Percentiles rank a stretch among this genome's conserved stretches.
Evolutionary conservation across 768 basidiomycete species (phyloP).

Genomic region (Lactarius tabidus): DNA sequence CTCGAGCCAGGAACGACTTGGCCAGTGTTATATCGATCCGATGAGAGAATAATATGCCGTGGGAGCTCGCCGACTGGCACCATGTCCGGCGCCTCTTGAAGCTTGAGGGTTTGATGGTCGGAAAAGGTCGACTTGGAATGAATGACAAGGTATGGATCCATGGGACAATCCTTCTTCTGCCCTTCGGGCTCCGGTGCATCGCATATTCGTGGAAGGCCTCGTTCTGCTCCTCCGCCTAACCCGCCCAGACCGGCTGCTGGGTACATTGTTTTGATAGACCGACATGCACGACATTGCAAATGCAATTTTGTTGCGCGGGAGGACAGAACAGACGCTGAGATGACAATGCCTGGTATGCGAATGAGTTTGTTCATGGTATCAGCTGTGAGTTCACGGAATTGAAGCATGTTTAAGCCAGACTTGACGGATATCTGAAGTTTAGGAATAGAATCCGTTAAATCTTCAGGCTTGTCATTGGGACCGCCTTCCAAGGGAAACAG

Average conservation of each 20-base stretch:
- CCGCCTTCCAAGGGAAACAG: conserved; percentile 72
- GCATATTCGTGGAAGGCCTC: conserved; percentile 82
- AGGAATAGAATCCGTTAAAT: conserved; percentile 45
- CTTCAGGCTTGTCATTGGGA: conserved; percentile 43
- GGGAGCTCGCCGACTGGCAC: conserved; percentile 98
- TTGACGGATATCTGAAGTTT: conserved; percentile 84
- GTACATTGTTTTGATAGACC: conserved; percentile 71
- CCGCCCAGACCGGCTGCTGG: conserved; percentile 80
- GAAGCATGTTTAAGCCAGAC: conserved; percentile 89
- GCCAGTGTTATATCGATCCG: conserved; percentile 87
- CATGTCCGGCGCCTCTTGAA: conserved; percentile 99
- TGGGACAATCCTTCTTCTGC: conserved; percentile 90
- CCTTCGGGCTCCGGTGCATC: conserved; percentile 75
- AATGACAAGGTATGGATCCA: conserved; percentile 94
- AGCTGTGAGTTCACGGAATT: conserved; percentile 91
- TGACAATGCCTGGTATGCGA: conserved; percentile 95
- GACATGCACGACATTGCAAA: conserved; percentile 89
- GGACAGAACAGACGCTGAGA: conserved; percentile 90
- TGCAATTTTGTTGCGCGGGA: conserved; percentile 90
- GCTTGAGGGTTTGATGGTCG: conserved; percentile 93
- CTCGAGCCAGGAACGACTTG: conserved; percentile 95
- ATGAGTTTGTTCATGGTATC: conserved; percentile 95
- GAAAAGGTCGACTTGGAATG: conserved; percentile 93
- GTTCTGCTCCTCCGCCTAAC: conserved; percentile 79
- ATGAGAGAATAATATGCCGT: conserved; percentile 88